A percentile compares a stretch with the other conserved stretches of the same genome.
Conservation (phyloP, 2,329 filamentous ascomycete genomes). For the Daldinia sp. region DNA sequence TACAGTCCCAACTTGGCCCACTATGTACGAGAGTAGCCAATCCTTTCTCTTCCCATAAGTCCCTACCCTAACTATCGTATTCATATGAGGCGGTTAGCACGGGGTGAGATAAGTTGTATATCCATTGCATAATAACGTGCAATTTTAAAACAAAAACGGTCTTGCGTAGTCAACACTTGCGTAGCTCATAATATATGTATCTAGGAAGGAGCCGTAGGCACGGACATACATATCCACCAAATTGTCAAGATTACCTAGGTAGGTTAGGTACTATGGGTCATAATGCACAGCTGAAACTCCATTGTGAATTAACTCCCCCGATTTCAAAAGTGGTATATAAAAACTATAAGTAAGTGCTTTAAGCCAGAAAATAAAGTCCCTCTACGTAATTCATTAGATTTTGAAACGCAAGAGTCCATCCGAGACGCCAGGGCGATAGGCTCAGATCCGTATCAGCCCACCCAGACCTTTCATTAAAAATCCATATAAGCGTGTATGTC, state of each 20-base stretch:
- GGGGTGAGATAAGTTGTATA: not conserved
- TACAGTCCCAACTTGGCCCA: not conserved
- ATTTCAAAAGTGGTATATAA: conserved; percentile 32
- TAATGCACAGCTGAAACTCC: conserved; percentile 3
- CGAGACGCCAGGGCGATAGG: conserved; percentile 18
- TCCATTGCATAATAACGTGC: no score
- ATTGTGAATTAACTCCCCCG: conserved; percentile 21
- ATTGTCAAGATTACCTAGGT: no score
- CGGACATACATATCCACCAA: not conserved
- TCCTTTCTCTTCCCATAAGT: not conserved
- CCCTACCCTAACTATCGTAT: not conserved
- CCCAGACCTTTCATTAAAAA: conserved; percentile 6
- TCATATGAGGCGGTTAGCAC: not conserved
- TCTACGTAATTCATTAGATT: conserved; percentile 29
- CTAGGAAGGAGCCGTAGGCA: not conserved
- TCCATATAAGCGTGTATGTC: conserved; percentile 28
- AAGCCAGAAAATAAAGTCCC: conserved; percentile 9
- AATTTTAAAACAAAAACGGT: no score
- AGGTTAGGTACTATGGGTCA: conserved; percentile 1
- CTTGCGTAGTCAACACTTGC: no score
- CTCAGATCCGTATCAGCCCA: conserved; percentile 2
- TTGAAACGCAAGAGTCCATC: conserved; percentile 21
- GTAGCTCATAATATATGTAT: not conserved
- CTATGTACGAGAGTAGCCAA: not conserved
- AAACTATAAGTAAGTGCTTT: conserved; percentile 31